Conservation (phyloP, 176 grass and related monocot genomes). For the Cenchrus fungigraminus region DNA sequence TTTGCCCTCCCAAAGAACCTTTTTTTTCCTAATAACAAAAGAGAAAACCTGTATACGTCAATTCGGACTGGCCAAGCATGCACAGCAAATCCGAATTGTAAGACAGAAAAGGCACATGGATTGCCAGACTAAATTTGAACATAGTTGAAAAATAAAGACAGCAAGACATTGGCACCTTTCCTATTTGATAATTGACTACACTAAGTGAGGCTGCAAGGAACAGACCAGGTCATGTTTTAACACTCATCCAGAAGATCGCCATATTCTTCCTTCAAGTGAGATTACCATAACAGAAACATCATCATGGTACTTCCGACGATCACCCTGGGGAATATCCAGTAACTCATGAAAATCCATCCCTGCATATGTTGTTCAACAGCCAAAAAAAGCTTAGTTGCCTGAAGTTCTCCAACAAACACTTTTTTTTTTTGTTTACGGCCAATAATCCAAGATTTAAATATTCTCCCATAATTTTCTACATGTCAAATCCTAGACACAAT, state of each 20-base stretch:
- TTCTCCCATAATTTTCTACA: background rate
- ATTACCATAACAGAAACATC: conserved; percentile 88
- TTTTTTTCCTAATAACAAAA: conserved; percentile 32
- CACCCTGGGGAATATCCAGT: conserved; percentile 81
- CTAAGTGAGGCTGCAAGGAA: conserved; percentile 51
- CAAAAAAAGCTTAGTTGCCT: background rate
- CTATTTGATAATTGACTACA: conserved; percentile 39
- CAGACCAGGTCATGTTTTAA: conserved; percentile 36
- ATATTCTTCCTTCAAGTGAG: conserved; percentile 83
- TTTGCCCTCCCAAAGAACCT: conserved; percentile 7
- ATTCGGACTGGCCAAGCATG: conserved; percentile 44
- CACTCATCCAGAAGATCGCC: conserved; percentile 74
- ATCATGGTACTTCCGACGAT: conserved; percentile 79
- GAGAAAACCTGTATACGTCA: conserved; percentile 50
- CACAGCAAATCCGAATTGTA: conserved; percentile 42
- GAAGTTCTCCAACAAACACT: background rate
- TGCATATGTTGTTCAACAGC: conserved; percentile 23
- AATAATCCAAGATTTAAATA: background rate
- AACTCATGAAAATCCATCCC: conserved; percentile 89
- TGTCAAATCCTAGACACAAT: background rate
- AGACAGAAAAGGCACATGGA: conserved; percentile 41
- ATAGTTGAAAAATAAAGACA: conserved; percentile 30
- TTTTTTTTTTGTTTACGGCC: background rate
- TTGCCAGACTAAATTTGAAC: conserved; percentile 21
- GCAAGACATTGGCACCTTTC: conserved; percentile 39